A percentile compares a stretch with the other conserved stretches of the same genome.
phyloP scores from a whole-genome alignment of 352 stramenopile species.

The Halophytophthora polymorphica region DNA sequence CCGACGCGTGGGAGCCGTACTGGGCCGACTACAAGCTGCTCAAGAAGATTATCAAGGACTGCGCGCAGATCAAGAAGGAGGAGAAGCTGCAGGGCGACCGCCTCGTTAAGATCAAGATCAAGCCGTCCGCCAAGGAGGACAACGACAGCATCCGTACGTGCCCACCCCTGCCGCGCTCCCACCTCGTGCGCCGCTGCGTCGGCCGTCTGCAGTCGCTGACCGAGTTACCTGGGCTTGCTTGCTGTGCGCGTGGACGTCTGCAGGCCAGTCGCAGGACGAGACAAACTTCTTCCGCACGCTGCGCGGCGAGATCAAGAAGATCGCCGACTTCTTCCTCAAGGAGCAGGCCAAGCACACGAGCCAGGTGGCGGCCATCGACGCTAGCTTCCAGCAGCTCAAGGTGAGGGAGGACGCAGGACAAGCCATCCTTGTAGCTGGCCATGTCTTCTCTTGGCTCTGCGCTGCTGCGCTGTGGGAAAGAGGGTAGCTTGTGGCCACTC shows the following conservation, averaged over 20 bases:
- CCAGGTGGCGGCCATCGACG: constrained; percentile 64
- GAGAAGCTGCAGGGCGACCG: constrained; percentile 79
- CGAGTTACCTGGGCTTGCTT: background rate
- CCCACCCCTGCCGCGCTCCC: too few species aligned
- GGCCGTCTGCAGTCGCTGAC: background rate
- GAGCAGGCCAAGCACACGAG: constrained; percentile 73
- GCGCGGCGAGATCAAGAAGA: constrained; percentile 83
- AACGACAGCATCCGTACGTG: constrained; percentile 87
- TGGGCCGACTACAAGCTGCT: constrained; percentile 90
- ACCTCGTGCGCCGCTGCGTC: background rate
- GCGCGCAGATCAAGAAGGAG: constrained; percentile 82
- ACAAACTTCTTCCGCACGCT: constrained; percentile 88
- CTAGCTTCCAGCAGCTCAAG: constrained; percentile 61
- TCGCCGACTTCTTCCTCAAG: constrained; percentile 82
- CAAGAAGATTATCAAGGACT: constrained; percentile 90
- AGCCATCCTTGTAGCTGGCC: background rate
- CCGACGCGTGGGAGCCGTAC: constrained; percentile 60
- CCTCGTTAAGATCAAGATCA: constrained; percentile 76
- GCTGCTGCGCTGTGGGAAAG: too few species aligned
- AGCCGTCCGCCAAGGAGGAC: constrained; percentile 71
- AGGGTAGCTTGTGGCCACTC: too few species aligned
- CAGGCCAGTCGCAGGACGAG: constrained; percentile 80
- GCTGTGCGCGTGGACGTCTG: background rate
- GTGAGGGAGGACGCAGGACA: constrained; percentile 17
- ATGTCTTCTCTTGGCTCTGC: too few species aligned